Base-by-base conservation (phyloP, 257 asterid genomes). In the Nicotiana sylvestris region DNA sequence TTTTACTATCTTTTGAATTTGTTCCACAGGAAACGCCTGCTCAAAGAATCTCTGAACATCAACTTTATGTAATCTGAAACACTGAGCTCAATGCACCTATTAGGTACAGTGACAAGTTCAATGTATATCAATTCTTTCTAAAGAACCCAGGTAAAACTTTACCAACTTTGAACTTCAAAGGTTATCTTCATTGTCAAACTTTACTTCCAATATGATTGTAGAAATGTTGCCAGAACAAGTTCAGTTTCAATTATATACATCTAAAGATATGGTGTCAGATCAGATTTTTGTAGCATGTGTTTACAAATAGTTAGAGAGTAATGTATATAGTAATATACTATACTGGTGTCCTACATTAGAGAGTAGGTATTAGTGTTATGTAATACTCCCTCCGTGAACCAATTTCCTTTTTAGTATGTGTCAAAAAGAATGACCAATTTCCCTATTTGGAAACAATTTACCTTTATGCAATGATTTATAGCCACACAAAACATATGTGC, bases 11-110 rank as follows among this genome's bases (percentile, higher is more conserved):
- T 76, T 86, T 79, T 16, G 88, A 27, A 76, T 85, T 83, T 66
- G 64, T 84, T 78, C 85, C 86, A 53, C 43, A 66, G 5, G 87
- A 83, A 80, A 78, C 76, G 58, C 89, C 92, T 88, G 88, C 83
- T 69, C 39, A 77, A 53, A 66, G 35, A 66, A 66, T 60, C 35
- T 4, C 49, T 1, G 7, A 27, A 30, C n/a, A 81, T 49, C 80
- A 74, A 60, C 51, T 49, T 74, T 56, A 49, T 49, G 79, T 72
- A 70, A 72, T 46, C 39, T 17, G 8, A 27, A 74, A 74, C 80
- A 74, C 21, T 46, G 10, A 46, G 37, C 80, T 1, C 16, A 51
- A 35, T 27, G 80, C 46, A 76, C 64, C 35, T 55, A 74, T 37
- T 27, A 27, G 43, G 62, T 51, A 74, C 62, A 74, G 64, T 51